Evolutionary conservation across 257 asterid species (phyloP).

Genomic region (Solanum medicagineum): DNA sequence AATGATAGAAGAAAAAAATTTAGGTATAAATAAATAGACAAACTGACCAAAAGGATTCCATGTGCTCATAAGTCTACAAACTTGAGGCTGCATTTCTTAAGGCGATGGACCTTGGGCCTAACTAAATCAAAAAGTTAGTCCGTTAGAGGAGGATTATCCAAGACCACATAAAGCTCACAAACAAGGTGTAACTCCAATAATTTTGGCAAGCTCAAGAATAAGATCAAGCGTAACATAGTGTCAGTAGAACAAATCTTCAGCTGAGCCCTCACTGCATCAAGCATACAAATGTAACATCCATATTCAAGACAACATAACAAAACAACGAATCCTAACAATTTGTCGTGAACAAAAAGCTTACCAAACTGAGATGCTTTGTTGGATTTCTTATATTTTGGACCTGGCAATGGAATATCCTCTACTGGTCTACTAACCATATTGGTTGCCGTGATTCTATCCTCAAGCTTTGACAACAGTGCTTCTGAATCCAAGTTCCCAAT

Average conservation of each 20-base stretch:
- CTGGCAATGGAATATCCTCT: background rate
- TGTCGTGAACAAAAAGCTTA: background rate
- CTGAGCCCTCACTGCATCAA: background rate
- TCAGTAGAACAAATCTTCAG: conserved; percentile 7
- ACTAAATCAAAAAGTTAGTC: background rate
- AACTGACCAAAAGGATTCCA: background rate
- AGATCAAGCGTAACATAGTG: background rate
- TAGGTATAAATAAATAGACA: background rate
- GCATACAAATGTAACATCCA: background rate
- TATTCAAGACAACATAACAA: background rate
- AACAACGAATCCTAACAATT: background rate
- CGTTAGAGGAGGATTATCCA: background rate
- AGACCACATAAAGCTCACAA: background rate
- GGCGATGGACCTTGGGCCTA: background rate
- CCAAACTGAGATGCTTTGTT: background rate
- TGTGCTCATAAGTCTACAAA: background rate
- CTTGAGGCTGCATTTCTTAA: background rate
- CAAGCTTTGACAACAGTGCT: background rate
- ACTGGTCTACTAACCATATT: background rate
- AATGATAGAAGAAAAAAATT: background rate
- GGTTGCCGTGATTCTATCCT: background rate
- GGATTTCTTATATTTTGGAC: background rate
- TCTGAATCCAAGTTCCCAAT: background rate
- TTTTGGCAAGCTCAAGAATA: background rate
- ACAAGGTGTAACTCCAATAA: background rate